A percentile compares a stretch with the other conserved stretches of the same genome.
Conservation (phyloP, 1,139 yeast species). For the Candida smagusa region DNA sequence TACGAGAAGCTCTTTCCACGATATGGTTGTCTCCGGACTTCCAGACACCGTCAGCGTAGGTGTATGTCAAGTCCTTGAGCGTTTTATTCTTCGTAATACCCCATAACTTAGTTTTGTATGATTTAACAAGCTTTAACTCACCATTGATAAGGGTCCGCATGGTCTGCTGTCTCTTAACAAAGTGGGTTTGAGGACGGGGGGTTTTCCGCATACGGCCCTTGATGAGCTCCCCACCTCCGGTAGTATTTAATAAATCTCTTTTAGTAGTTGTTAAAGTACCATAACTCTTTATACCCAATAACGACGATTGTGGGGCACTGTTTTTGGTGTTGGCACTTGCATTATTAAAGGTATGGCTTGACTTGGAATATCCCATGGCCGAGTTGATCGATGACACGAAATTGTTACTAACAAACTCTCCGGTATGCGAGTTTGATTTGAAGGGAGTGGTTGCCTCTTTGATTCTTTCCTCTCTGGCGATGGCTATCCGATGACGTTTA, state of each 20-base stretch:
- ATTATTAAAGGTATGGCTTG: conserved; percentile 34
- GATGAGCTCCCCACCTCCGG: conserved; percentile 43
- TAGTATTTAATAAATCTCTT: conserved; percentile 6
- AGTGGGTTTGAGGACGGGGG: conserved; percentile 39
- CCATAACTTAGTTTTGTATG: conserved; percentile 81
- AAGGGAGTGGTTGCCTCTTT: conserved; percentile 34
- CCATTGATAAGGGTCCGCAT: conserved; percentile 65
- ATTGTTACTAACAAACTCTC: conserved; percentile 11
- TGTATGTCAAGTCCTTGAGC: conserved; percentile 58
- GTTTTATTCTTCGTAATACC: conserved; percentile 72
- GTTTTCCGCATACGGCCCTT: conserved; percentile 62
- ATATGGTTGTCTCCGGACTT: conserved; percentile 78
- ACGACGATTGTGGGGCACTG: conserved; percentile 28
- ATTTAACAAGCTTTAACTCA: conserved; percentile 52
- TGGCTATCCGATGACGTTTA: conserved; percentile 33
- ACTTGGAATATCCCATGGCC: conserved; percentile 27
- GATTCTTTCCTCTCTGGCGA: conserved; percentile 43
- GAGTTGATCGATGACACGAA: conserved; percentile 14
- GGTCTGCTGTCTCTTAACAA: conserved; percentile 51
- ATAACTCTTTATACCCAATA: conserved; percentile 36
- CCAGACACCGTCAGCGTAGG: conserved; percentile 71
- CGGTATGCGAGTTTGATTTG: conserved; percentile 22
- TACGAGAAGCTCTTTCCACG: conserved; percentile 50
- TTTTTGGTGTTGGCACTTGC: conserved; percentile 36
- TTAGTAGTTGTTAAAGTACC: conserved; percentile 22